Percentiles rank a stretch among this genome's conserved stretches.
Evolutionary conservation across 2,329 filamentous ascomycete genomes (phyloP).

Genomic region (Xylaria multiplex): DNA sequence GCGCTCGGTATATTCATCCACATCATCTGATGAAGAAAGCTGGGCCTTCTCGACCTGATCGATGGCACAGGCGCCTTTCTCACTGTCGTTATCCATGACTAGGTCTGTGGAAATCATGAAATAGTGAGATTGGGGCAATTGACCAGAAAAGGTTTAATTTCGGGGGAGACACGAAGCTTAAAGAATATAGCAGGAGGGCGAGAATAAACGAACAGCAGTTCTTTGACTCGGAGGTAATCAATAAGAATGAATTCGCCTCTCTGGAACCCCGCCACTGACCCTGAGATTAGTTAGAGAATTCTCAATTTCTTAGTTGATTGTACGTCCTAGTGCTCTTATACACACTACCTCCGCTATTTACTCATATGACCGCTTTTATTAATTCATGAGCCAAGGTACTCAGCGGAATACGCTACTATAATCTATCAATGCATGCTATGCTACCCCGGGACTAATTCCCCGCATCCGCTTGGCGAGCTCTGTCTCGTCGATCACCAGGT

Average conservation of each 20-base stretch:
- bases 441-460: constrained; percentile 21
- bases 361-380: not conserved
- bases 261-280: not conserved
- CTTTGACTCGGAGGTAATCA: not conserved
- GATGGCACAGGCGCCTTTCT: constrained; percentile 41
- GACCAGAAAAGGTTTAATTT: not conserved
- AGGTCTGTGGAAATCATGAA: not conserved
- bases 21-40: constrained; percentile 42
- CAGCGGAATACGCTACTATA: not conserved
- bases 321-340: not conserved
- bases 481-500: constrained; percentile 24
- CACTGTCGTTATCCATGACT: constrained; percentile 46
- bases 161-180: not conserved
- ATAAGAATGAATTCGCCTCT: not conserved
- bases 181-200: not conserved
- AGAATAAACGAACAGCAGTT: not conserved
- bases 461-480: constrained; percentile 25
- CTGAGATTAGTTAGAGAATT: not conserved
- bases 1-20: constrained; percentile 62
- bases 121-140: not conserved
- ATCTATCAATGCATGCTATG: constrained; percentile 3
- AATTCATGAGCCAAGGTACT: constrained; percentile 7
- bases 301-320: not conserved
- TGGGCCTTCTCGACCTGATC: constrained; percentile 41
- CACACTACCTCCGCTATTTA: constrained; percentile 4